A percentile compares a stretch with the other conserved stretches of the same genome.
phyloP scores from a whole-genome alignment of 352 stramenopile species.

The Peronosclerospora sorghi region DNA sequence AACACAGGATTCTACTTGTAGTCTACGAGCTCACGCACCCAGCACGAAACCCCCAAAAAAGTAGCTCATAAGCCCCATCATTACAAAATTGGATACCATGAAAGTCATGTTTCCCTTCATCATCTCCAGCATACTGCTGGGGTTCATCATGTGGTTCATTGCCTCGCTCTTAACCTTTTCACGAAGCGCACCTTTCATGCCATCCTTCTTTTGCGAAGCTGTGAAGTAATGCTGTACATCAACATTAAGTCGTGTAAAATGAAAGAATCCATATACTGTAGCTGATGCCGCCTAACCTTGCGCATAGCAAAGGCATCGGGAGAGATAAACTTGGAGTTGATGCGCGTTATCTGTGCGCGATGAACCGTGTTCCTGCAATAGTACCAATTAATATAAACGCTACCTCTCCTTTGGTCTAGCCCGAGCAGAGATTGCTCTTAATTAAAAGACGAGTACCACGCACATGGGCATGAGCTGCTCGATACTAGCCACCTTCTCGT shows the following conservation, averaged over 20 bases:
- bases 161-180: slow-evolving; percentile 85
- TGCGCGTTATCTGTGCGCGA: slow-evolving; percentile 69
- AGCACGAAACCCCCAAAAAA: slow-evolving; percentile 98
- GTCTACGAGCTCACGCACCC: slow-evolving; percentile 23
- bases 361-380: slow-evolving; percentile 71
- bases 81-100: slow-evolving; percentile 99
- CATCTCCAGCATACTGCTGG: slow-evolving; percentile 94
- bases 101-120: slow-evolving; percentile 99
- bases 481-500: slow-evolving; percentile 63
- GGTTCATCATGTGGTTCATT: slow-evolving; percentile 93
- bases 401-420: too few species aligned
- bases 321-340: slow-evolving; percentile 86
- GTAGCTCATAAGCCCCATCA: slow-evolving; percentile 98
- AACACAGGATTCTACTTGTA: not conserved
- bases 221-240: slow-evolving; percentile 68
- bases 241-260: not conserved
- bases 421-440: too few species aligned
- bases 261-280: not conserved
- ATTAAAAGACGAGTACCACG: too few species aligned
- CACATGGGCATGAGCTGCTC: slow-evolving; percentile 75
- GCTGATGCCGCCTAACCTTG: slow-evolving; percentile 30
- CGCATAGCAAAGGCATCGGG: slow-evolving; percentile 81
- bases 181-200: slow-evolving; percentile 70
- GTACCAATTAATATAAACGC: not conserved
- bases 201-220: slow-evolving; percentile 81